Evolutionary conservation across 352 stramenopile species (phyloP), one percentile per base, ranked within the genome.

Genomic region (Globisporangium cederbergense): DNA sequence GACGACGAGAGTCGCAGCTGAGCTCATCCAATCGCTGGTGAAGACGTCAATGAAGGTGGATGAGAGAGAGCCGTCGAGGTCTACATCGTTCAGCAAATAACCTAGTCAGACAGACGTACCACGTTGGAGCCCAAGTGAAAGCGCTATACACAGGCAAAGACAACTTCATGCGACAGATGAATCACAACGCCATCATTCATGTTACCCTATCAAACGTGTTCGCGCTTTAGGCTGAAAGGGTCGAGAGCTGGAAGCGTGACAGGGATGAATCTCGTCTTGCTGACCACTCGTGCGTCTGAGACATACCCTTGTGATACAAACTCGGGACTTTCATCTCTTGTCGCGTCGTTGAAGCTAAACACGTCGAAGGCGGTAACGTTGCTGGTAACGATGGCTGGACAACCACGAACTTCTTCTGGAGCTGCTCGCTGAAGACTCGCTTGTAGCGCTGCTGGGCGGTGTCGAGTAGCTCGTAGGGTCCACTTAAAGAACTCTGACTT

Each of bases 71-170:
- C 22, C 22, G 22, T 36, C 32, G 1, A 28, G 45, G 45, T 25
- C 42, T 5, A 8, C 54, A 16, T 65, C 63, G 13, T 42, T 53
- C 5, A 10, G 30, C 0, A 58, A 58, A 9, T 54, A 64, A 2
- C 9, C 7, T 0, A 20, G 8, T 36, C 11, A 25, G 22, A 25
- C 30, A 54, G 38, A 28, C 56, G 34, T 77, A 61, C 30, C 38
- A 46, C 0, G 69, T 32, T 22, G 49, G 52, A 9, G 32, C 63
- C 10, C 63, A 56, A 40, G 71, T 95, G 18, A 75, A 95, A 65
- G 86, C 86, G 16, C 68, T 75, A 30, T 95, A 90, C 55, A 75
- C 80, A 38, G 87, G 85, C 60, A 73, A 76, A 50, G 74, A 68
- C 22, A 85, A 72, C 32, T 40, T 95, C 72, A 54, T 96, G 87